Evolutionary conservation across 2,329 filamentous ascomycete genomes (phyloP).

Genomic region (Epichloe elymi): DNA sequence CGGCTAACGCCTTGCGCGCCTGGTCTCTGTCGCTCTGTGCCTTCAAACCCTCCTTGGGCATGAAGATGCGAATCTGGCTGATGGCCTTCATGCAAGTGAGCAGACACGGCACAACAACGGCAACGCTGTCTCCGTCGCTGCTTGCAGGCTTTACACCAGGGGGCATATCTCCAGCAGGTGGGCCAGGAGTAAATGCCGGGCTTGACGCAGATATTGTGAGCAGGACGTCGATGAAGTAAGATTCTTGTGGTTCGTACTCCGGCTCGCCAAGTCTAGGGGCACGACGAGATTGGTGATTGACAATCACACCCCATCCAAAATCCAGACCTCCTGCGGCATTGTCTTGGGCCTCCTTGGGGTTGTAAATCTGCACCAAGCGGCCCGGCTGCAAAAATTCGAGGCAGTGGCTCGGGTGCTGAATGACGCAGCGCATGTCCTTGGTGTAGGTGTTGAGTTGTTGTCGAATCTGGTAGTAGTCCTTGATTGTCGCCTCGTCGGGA

Average conservation of each 20-base stretch:
- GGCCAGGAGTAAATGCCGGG: conserved; percentile 28
- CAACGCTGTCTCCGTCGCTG: conserved; percentile 17
- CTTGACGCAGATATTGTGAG: conserved; percentile 44
- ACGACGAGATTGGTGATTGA: conserved; percentile 57
- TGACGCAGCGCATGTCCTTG: conserved; percentile 80
- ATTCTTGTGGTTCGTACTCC: conserved; percentile 60
- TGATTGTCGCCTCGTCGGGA: conserved; percentile 73
- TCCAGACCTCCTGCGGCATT: conserved; percentile 35
- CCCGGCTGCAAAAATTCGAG: conserved; percentile 75
- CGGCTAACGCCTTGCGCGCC: conserved; percentile 57
- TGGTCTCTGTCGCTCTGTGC: conserved; percentile 51
- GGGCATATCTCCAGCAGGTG: conserved; percentile 33
- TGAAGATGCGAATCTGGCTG: conserved; percentile 69
- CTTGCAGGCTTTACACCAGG: conserved; percentile 39
- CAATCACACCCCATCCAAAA: conserved; percentile 89
- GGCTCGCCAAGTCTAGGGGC: conserved; percentile 53
- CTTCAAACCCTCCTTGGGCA: conserved; percentile 61
- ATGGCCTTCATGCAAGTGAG: conserved; percentile 77
- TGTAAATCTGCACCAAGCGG: conserved; percentile 76
- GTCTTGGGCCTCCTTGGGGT: conserved; percentile 38
- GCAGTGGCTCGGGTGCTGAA: conserved; percentile 82
- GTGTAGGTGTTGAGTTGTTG: conserved; percentile 73
- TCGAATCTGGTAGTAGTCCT: conserved; percentile 85
- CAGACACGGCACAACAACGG: conserved; percentile 56
- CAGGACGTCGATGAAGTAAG: conserved; percentile 71